Conservation (phyloP, 805 yeast genomes). For the Blastobotrys americana region DNA sequence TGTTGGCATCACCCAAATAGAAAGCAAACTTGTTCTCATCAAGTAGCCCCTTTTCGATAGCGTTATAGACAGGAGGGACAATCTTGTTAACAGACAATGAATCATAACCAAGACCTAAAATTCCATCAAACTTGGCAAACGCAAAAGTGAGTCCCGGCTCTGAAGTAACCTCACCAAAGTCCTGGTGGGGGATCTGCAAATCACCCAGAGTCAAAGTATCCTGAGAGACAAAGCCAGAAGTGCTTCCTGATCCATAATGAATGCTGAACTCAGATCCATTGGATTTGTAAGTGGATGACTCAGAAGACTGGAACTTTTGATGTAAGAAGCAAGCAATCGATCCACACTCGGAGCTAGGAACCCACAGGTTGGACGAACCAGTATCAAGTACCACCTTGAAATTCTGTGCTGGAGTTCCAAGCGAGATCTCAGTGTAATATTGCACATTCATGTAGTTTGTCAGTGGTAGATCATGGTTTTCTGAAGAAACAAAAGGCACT, state of each 20-base stretch:
- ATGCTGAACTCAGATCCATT: constrained; percentile 84
- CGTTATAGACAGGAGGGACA: constrained; percentile 92
- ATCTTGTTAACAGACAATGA: constrained; percentile 81
- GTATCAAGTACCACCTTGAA: constrained; percentile 95
- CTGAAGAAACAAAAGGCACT: constrained; percentile 27
- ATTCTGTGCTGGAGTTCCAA: constrained; percentile 90
- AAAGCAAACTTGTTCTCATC: constrained; percentile 85
- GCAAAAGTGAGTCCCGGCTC: constrained; percentile 99
- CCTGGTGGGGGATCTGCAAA: constrained; percentile 77
- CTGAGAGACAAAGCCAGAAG: constrained; percentile 87
- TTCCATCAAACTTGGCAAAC: constrained; percentile 97
- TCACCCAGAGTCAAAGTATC: constrained; percentile 79
- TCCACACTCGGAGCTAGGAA: constrained; percentile 81
- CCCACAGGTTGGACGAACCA: constrained; percentile 96
- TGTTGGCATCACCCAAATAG: constrained; percentile 73
- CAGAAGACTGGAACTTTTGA: constrained; percentile 76
- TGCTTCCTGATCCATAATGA: constrained; percentile 86
- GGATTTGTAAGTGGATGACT: constrained; percentile 75
- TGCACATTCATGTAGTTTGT: constrained; percentile 94
- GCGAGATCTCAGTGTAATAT: constrained; percentile 80
- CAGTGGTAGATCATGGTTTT: constrained; percentile 70
- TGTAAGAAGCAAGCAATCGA: constrained; percentile 95
- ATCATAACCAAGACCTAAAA: constrained; percentile 89
- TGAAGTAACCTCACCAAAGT: constrained; percentile 92
- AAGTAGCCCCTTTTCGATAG: constrained; percentile 69